These are phyloP conservation scores for Wickerhamomyces xylosicus DNA, from an alignment of 805 yeast species.

Conservation along the genomic window DNA sequence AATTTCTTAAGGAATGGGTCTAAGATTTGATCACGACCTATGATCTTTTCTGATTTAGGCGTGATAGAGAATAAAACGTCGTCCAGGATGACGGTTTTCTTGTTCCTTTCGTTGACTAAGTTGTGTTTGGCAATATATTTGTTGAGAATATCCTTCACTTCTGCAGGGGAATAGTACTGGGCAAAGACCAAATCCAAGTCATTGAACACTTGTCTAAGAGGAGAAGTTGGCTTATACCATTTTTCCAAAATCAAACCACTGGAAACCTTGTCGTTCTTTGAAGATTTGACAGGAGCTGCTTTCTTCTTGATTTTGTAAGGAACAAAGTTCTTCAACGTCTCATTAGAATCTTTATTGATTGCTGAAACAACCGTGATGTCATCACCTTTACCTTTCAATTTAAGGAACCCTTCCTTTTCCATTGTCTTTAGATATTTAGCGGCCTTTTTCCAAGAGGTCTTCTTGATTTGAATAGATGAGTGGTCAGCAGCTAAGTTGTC, in stretches of 20 bases:
- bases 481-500: constrained; percentile 51
- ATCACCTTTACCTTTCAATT: constrained; percentile 77
- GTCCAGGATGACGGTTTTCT: constrained; percentile 46
- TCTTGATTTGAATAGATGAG: constrained; percentile 50
- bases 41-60: constrained; percentile 17
- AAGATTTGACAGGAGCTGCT: constrained; percentile 9
- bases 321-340: constrained; percentile 45
- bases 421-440: constrained; percentile 77
- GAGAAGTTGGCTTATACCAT: constrained; percentile 47
- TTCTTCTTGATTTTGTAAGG: constrained; percentile 37
- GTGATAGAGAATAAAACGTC: constrained; percentile 33
- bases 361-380: constrained; percentile 50
- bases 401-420: constrained; percentile 65
- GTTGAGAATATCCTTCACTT: constrained; percentile 42
- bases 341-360: constrained; percentile 35
- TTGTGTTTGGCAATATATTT: constrained; percentile 44
- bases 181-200: constrained; percentile 27
- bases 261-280: constrained; percentile 17
- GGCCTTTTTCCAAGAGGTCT: constrained; percentile 83
- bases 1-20: constrained; percentile 35
- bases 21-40: constrained; percentile 26
- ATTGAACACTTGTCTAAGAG: constrained; percentile 36
- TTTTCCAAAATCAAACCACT: constrained; percentile 36
- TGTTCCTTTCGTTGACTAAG: constrained; percentile 41
- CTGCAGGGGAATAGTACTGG: constrained; percentile 38